These are phyloP conservation scores for Elaeis guineensis DNA, from an alignment of 176 grass and related monocot species.

Conservation along the genomic window DNA sequence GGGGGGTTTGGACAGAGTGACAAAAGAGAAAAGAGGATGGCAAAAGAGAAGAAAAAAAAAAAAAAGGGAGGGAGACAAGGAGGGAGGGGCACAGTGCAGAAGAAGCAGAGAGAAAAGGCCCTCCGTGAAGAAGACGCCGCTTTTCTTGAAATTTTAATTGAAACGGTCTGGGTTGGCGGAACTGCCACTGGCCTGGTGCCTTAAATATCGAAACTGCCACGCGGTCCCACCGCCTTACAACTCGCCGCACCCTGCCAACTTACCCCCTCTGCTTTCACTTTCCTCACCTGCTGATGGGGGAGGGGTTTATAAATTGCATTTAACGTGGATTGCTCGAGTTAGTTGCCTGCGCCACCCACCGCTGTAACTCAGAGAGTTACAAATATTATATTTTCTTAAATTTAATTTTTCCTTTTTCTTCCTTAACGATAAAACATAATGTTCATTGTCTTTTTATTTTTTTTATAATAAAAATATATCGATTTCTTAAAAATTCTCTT, in stretches of 20 bases:
- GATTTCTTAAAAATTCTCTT: no score
- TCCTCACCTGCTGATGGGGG: no score
- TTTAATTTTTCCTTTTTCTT: no score
- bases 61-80: not conserved
- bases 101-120: not conserved
- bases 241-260: not conserved
- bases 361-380: no score
- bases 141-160: constrained; percentile 8
- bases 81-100: not conserved
- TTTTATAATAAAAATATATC: no score
- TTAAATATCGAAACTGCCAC: constrained; percentile 33
- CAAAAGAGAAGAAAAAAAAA: not conserved
- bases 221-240: not conserved
- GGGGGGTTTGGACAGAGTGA: constrained; percentile 6
- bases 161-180: not conserved
- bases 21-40: constrained; percentile 7
- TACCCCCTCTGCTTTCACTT: no score
- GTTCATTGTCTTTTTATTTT: no score
- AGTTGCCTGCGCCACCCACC: no score
- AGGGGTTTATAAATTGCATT: no score
- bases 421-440: no score
- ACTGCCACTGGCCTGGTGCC: not conserved
- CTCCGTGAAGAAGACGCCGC: not conserved
- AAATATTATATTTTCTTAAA: no score
- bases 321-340: no score